Base-by-base conservation (phyloP, 2,329 filamentous ascomycete genomes). In the Microcyclospora tardicrescens region DNA sequence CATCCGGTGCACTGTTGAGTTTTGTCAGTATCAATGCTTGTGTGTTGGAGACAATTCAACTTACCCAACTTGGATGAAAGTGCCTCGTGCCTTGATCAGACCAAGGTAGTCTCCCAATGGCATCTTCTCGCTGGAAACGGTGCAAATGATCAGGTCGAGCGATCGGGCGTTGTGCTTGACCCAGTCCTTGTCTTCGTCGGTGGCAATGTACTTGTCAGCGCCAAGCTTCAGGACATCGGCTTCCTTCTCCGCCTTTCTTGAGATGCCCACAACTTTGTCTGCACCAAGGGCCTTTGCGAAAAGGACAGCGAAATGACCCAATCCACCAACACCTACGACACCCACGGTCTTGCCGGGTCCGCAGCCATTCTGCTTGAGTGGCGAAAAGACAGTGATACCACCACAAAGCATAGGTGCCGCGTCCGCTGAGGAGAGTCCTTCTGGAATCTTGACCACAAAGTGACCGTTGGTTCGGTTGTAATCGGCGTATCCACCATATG, bases 321-420 rank as follows among this genome's bases (percentile, higher is more conserved):
- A 62, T 45, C 66, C 66, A 43, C 66, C 66, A 47, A 85, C 66
- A 45, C 82, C 82, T 6, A 85, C 74, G 43, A 87, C 74, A 29
- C 73, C 82, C 15, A 86, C 76, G 64, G 83, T 84, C 68, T 83
- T 84, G 45, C 84, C 84, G 1, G 81, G 81, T 0, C 81, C 81
- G 43, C 73, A 72, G 15, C 81, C 81, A 54, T 86, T 78, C 35
- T 84, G 73, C 46, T 83, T 78, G 10, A 93, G 69, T 1, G 85
- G 84, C 43, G 75, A 81, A 65, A 78, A 93, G 42, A 77, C 77
- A 2, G 85, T 93, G n/a, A 78, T 69, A 12, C 76, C 76, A 1
- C 75, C 77, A 30, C 36, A 41, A 36, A 48, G 24, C 48, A 50
- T 50, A n/a, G 52, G 52, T 9, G 83, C 84, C 1, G 79, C 82